A percentile compares a stretch with the other conserved stretches of the same genome.
Evolutionary conservation across 73 alveolate species (phyloP).

Genomic region (Symbiodinium natans): DNA sequence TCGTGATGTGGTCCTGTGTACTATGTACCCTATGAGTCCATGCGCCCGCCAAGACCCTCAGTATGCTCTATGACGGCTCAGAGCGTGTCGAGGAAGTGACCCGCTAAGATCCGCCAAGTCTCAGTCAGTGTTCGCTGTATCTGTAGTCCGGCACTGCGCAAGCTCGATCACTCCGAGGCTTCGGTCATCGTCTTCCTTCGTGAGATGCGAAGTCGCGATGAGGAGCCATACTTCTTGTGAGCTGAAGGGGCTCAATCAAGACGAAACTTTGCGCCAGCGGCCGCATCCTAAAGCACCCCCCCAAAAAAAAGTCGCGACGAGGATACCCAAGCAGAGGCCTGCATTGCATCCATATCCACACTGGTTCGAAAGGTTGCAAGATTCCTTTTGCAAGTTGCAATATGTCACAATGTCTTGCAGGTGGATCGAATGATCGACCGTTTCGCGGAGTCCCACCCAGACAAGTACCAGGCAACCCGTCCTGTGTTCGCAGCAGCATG

Average conservation of each 20-base stretch:
- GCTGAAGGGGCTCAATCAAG: too few relatives aligned
- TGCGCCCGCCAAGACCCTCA: background rate
- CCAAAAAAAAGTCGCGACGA: too few relatives aligned
- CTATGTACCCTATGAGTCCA: background rate
- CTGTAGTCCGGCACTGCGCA: too few relatives aligned
- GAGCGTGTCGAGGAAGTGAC: slow-evolving; percentile 70
- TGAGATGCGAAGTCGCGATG: slow-evolving; percentile 20
- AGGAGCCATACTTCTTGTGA: too few relatives aligned
- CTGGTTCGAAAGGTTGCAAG: too few relatives aligned
- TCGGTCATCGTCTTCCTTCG: slow-evolving; percentile 46
- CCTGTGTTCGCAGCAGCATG: background rate
- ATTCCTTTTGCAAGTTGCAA: too few relatives aligned
- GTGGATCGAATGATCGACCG: slow-evolving; percentile 57
- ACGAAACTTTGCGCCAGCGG: too few relatives aligned
- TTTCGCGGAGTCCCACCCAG: slow-evolving; percentile 46
- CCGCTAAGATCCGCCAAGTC: too few relatives aligned
- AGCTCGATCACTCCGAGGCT: too few relatives aligned
- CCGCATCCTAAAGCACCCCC: too few relatives aligned
- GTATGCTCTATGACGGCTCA: slow-evolving; percentile 28
- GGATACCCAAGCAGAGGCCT: background rate
- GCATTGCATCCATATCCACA: too few relatives aligned
- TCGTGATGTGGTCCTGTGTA: background rate
- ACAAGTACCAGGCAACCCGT: slow-evolving; percentile 35
- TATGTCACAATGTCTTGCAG: background rate
- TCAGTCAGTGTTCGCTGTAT: too few relatives aligned